phyloP scores from a whole-genome alignment of 805 yeast genomes.

The Saccharomycopsis capsularis region DNA sequence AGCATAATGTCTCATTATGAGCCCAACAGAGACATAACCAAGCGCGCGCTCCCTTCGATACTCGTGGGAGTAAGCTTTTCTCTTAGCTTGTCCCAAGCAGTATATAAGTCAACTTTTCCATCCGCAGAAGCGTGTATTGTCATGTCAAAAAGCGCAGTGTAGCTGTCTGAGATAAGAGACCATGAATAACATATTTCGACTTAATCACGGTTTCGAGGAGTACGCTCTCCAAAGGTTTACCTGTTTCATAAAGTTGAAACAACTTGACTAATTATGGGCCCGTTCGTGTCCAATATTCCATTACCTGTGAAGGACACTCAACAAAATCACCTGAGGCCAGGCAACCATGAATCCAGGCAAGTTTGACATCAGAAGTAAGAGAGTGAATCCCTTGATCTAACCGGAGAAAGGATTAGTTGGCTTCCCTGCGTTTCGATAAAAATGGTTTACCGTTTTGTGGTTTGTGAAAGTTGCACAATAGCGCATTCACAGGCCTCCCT shows the following conservation, averaged over 20 bases:
- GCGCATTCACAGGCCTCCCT: constrained; percentile 61
- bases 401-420: constrained; percentile 81
- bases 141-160: constrained; percentile 68
- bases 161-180: constrained; percentile 64
- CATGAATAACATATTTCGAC: constrained; percentile 71
- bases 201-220: constrained; percentile 50
- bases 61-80: constrained; percentile 51
- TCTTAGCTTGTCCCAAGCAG: constrained; percentile 56
- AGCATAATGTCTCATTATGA: constrained; percentile 76
- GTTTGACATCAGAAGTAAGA: constrained; percentile 57
- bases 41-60: constrained; percentile 47
- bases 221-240: constrained; percentile 48
- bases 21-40: constrained; percentile 74
- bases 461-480: constrained; percentile 79
- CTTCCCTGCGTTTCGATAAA: constrained; percentile 68
- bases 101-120: constrained; percentile 35
- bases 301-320: constrained; percentile 83
- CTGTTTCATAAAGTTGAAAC: constrained; percentile 60
- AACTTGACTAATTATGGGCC: constrained; percentile 47
- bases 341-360: constrained; percentile 67
- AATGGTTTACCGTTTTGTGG: constrained; percentile 67
- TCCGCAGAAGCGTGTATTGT: constrained; percentile 51
- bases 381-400: constrained; percentile 84
- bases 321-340: constrained; percentile 79
- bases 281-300: constrained; percentile 85